Base-by-base conservation (phyloP, 129 eudicot species). In the Gnaphalium uliginosum region DNA sequence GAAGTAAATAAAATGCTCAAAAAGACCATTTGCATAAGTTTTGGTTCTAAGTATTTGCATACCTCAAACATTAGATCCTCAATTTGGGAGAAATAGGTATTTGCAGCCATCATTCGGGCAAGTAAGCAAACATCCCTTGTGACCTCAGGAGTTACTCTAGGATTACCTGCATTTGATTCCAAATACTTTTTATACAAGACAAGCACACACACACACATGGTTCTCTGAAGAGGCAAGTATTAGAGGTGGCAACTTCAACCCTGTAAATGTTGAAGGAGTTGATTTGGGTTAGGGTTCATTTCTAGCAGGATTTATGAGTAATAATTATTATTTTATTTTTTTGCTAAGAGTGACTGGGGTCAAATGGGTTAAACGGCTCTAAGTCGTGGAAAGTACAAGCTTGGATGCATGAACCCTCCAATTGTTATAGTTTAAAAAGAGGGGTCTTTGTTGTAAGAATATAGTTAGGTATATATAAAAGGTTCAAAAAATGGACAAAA, bases 21-120 rank as follows among this genome's bases (percentile, higher is more conserved):
- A 77, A 25, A 57, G 14, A 32, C 15, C 56, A 68, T 23, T 18
- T 66, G 19, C 33, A 43, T 73, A 66, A 26, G 23, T 4, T 46
- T 70, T 3, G n/a, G 32, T 14, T 26, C 2, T 2, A 79, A 63
- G 67, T 37, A 63, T 71, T 11, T 76, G 57, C 56, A 75, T 68
- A 93, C 98, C 97, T 93, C 96, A 87, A 93, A 93, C 98, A 93
- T 93, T 83, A 93, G 88, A 76, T 93, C 97, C 85, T 93, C 98
- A 48, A 90, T 93, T 81, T 90, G 96, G 46, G 96, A 88, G 59
- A 88, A 90, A 82, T 93, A 93, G 81, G 87, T 83, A 82, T 93
- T 93, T 85, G 97, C 97, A 80, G 96, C 96, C 97, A 93, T 93
- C 98, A 88, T 90, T 73, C 98, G 87, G 7, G 98, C 96, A 86